Conservation (phyloP, 2,329 filamentous ascomycete species). For the Beauveria rudraprayagi region DNA sequence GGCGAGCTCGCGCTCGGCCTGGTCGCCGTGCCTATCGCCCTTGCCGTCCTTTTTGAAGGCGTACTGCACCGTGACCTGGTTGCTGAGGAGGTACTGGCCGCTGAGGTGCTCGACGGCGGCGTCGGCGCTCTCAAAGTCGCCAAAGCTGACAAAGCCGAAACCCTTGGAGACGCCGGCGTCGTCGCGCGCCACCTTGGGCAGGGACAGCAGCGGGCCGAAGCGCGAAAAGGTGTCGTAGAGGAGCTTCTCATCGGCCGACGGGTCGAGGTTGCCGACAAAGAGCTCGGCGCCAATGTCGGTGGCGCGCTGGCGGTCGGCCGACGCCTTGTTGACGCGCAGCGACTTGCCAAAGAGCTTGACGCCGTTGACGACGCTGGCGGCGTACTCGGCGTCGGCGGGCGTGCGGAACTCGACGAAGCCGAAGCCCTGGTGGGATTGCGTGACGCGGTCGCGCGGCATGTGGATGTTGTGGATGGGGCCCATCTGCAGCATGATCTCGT, state of each 20-base stretch:
- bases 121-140: constrained; percentile 88
- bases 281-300: constrained; percentile 94
- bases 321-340: constrained; percentile 88
- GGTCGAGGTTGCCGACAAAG: constrained; percentile 91
- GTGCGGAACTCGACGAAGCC: constrained; percentile 98
- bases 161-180: constrained; percentile 85
- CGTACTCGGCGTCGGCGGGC: constrained; percentile 93
- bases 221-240: constrained; percentile 90
- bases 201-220: constrained; percentile 75
- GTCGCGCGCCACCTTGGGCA: constrained; percentile 89
- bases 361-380: constrained; percentile 92
- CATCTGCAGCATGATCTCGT: constrained; percentile 97
- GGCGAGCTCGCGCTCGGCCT: constrained; percentile 85
- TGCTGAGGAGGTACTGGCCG: constrained; percentile 93
- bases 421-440: constrained; percentile 93
- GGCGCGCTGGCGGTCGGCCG: constrained; percentile 87
- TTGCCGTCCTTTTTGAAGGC: constrained; percentile 99
- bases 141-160: constrained; percentile 91
- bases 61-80: constrained; percentile 93
- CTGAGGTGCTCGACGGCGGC: constrained; percentile 88
- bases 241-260: constrained; percentile 90
- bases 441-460: constrained; percentile 95
- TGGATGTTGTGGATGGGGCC: constrained; percentile 97
- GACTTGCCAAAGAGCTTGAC: constrained; percentile 89
- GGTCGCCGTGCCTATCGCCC: constrained; percentile 89